Evolutionary conservation across 73 alveolate species (phyloP).

Genomic region (Paramecium biaurelia): DNA sequence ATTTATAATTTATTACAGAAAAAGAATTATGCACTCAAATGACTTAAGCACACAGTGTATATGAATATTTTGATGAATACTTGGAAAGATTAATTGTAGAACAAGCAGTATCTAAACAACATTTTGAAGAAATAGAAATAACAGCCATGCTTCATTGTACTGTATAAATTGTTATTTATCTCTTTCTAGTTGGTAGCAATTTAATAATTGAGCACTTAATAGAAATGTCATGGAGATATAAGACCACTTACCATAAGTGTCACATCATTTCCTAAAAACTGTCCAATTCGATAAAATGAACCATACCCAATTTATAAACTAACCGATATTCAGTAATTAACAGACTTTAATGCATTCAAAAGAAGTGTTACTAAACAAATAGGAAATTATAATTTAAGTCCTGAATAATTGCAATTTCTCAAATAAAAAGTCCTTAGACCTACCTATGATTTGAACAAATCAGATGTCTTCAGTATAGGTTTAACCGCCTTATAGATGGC

Average conservation of each 20-base stretch:
- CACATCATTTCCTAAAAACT: neutral
- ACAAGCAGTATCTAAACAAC: neutral
- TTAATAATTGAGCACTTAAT: neutral
- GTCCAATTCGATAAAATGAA: neutral
- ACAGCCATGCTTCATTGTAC: constrained; percentile 4
- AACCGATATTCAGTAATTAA: neutral
- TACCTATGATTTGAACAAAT: neutral
- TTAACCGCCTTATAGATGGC: constrained; percentile 8
- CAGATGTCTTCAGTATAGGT: neutral
- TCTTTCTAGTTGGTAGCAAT: neutral
- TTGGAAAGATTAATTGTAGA: neutral
- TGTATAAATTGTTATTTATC: neutral
- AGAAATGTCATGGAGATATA: neutral
- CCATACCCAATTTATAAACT: neutral
- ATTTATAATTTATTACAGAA: neutral
- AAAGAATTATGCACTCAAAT: constrained; percentile 19
- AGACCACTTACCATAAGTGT: constrained; percentile 14
- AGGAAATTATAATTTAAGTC: constrained; percentile 7
- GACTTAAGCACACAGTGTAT: constrained; percentile 22
- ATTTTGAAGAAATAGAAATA: constrained; percentile 25
- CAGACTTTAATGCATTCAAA: neutral
- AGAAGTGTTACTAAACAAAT: neutral
- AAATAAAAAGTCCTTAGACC: neutral
- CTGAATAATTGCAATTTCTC: neutral
- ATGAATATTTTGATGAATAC: constrained; percentile 2